Conservation (phyloP, 2,329 filamentous ascomycete species). For the Chrysoporthe puriensis region DNA sequence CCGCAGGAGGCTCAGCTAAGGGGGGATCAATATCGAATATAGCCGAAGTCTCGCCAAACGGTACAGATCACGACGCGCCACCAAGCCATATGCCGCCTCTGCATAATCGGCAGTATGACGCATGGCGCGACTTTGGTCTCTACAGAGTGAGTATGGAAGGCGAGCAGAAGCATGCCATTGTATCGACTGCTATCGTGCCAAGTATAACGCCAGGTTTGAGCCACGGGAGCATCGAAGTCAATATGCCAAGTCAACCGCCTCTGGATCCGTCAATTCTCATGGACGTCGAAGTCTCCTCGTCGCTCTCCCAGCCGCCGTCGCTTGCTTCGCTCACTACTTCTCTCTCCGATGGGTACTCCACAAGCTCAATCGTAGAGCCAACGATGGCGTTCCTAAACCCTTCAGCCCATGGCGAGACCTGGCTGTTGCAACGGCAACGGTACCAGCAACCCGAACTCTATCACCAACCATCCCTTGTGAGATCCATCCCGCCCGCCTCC, state of each 20-base stretch:
- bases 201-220: slow-evolving; percentile 4
- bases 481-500: background rate
- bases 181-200: background rate
- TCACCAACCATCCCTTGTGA: background rate
- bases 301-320: slow-evolving; percentile 17
- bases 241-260: slow-evolving; percentile 5
- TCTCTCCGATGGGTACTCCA: slow-evolving; percentile 20
- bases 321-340: slow-evolving; percentile 13
- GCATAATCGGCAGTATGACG: background rate
- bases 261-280: slow-evolving; percentile 16
- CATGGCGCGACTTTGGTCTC: background rate
- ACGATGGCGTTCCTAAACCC: slow-evolving; percentile 18
- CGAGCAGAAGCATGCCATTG: background rate
- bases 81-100: slow-evolving; percentile 4
- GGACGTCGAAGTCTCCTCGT: slow-evolving; percentile 12
- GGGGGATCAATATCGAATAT: slow-evolving; percentile 15
- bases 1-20: background rate
- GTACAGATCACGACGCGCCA: slow-evolving; percentile 1
- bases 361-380: slow-evolving; percentile 17
- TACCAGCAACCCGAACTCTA: background rate
- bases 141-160: background rate
- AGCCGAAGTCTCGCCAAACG: background rate
- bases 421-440: slow-evolving; percentile 15
- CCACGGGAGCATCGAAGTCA: slow-evolving; percentile 15
- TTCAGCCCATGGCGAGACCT: slow-evolving; percentile 7